Conservation (phyloP, 1,139 yeast species). For the Lodderomyces margitis region DNA sequence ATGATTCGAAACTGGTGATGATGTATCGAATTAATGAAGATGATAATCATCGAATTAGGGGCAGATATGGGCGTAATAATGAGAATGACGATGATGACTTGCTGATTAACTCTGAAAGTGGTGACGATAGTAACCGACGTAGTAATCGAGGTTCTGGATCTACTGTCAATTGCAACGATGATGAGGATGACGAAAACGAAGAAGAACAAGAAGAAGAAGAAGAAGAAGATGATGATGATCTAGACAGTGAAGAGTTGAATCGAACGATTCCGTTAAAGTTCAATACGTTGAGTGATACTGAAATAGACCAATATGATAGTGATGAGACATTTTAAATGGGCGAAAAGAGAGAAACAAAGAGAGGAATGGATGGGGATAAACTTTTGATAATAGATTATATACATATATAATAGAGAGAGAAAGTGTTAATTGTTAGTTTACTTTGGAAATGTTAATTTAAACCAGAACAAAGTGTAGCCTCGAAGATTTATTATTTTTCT, state of each 20-base stretch:
- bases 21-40: constrained; percentile 25
- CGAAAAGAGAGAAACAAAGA: not conserved
- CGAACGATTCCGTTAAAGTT: constrained; percentile 7
- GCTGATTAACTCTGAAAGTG: constrained; percentile 19
- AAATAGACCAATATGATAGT: constrained; percentile 16
- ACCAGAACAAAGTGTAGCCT: too few species aligned
- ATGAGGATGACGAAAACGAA: constrained; percentile 5
- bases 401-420: not conserved
- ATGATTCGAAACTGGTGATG: constrained; percentile 8
- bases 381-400: not conserved
- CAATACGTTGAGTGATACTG: constrained; percentile 9
- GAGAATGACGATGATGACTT: constrained; percentile 9
- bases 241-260: constrained; percentile 1
- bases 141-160: not conserved
- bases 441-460: too few species aligned
- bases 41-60: constrained; percentile 10
- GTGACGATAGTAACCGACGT: not conserved
- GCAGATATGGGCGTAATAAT: not conserved
- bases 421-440: too few species aligned
- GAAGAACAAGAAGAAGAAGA: constrained; percentile 4
- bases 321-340: constrained; percentile 13
- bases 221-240: not conserved
- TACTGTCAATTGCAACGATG: not conserved
- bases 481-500: too few species aligned
- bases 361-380: not conserved